Evolutionary conservation across 768 basidiomycete species (phyloP), one percentile per base, ranked within the genome.

Genomic region (Hypholoma fasciculare): DNA sequence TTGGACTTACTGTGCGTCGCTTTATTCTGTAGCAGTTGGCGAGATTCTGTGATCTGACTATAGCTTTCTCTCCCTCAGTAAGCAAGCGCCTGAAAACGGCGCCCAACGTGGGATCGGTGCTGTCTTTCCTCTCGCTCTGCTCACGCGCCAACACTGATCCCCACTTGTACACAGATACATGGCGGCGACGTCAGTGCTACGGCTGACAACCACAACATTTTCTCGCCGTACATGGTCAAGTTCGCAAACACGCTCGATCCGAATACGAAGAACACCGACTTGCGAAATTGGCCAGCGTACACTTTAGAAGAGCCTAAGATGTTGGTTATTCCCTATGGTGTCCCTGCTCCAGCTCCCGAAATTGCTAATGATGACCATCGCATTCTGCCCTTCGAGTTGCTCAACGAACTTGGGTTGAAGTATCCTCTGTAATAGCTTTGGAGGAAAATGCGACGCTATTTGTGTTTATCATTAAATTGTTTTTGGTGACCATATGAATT

Each of bases 1-100:
- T 1, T 83, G 81, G 79, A 64, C 71, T 1, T 82, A 75, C 64
- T 87, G 86, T 86, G 53, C 51, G 85, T 67, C 30, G 34, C 14
- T 17, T 54, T 51, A 58, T 39, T 38, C n/a, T 34, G 5, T 27
- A 1, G 5, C n/a, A 2, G 7, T 14, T 20, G 3, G 12, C 23
- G 12, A 39, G 11, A 13, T 14, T n/a, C n/a, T n/a, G n/a, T 34
- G 40, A 3, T 44, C 23, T 23, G 23, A 9, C 20, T n/a, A 14
- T 44, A 27, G 16, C 0, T 12, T 20, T 5, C 23, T n/a, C 23
- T 7, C 6, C 8, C 11, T 19, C 38, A 54, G 52, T 43, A 40
- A 54, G 52, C 12, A 54, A 39, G 27, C 26, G 42, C 2, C 19
- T 39, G 14, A 54, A 54, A 20, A 26, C 17, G 7, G 7, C 34